Base-by-base conservation (phyloP, 2,329 filamentous ascomycete genomes). In the Pleoardoris graminearum region DNA sequence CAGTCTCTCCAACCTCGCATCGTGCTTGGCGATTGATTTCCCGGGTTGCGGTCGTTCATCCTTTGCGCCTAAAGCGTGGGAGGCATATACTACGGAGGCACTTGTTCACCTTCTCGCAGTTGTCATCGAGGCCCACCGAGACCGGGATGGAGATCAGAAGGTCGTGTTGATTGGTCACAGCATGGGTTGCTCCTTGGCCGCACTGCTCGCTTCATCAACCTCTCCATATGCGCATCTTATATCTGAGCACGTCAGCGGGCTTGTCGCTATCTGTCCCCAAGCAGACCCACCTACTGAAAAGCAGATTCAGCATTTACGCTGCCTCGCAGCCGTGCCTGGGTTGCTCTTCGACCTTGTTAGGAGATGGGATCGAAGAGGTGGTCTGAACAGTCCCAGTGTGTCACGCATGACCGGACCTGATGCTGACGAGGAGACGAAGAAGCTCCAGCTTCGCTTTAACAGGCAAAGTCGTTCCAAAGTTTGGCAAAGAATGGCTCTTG, bases 121-220 rank as follows among this genome's bases (percentile, higher is more conserved):
- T 1, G 83, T 91, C 27, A 91, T 97, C 53, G 82, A 90, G 33
- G 81, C 85, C 39, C 84, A 93, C 66, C 84, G 88, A 35, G 85
- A 89, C 59, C 81, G 80, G 37, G 79, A 83, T 30, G 76, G 79
- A 16, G 79, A 77, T 1, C 91, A 96, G 70, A 83, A 85, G 3
- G 82, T 96, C 12, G 82, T 97, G 17, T 73, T 97, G 25, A 84
- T 97, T 53, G 91, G 87, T 1, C 94, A 99, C 68, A 96, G 91
- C 69, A 88, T 97, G 84, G 94, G 94, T 6, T 91, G 89, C 53
- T 89, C 89, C 3, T 77, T 97, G 17, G 85, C 87, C 5, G 86
- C 89, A 22, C 77, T 87, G 14, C 77, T 97, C 46, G 87, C 90
- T 8, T 86, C 84, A 0, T 76, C 79, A 2, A 74, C 80, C 58